Evolutionary conservation across 495 filamentous ascomycete species (phyloP).

Genomic region (Xylaria venustula): DNA sequence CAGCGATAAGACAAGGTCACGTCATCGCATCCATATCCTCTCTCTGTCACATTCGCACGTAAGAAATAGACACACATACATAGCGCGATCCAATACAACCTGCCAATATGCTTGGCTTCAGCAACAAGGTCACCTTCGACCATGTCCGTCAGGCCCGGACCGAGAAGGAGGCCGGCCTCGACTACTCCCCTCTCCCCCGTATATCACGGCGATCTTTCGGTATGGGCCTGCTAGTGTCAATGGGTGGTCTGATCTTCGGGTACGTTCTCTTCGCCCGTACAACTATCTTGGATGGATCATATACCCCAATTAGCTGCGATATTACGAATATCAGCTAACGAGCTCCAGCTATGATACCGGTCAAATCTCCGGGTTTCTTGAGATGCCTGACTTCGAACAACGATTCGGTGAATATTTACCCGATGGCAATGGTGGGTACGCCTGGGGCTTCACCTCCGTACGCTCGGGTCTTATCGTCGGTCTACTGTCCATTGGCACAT

Average conservation of each 20-base stretch:
- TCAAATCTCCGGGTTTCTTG: constrained; percentile 60
- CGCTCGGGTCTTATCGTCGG: constrained; percentile 41
- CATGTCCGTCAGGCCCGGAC: background rate
- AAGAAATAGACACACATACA: background rate
- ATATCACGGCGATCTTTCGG: constrained; percentile 49
- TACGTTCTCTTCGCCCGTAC: constrained; percentile 35
- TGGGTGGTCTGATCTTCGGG: constrained; percentile 76
- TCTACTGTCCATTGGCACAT: constrained; percentile 43
- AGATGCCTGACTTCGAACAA: constrained; percentile 53
- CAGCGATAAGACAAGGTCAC: background rate
- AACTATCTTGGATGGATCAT: constrained; percentile 29
- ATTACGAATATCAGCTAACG: background rate
- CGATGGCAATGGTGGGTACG: constrained; percentile 24
- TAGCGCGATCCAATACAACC: background rate
- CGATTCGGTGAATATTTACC: constrained; percentile 38
- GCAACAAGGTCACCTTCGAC: constrained; percentile 9
- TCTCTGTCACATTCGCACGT: background rate
- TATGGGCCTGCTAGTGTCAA: constrained; percentile 55
- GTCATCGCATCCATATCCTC: background rate
- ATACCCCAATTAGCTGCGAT: background rate
- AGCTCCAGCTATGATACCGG: constrained; percentile 61
- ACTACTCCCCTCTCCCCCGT: constrained; percentile 17
- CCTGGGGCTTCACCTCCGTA: constrained; percentile 20
- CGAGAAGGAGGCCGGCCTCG: constrained; percentile 10
- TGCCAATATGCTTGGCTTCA: constrained; percentile 9